Evolutionary conservation across 768 basidiomycete genomes (phyloP), one percentile per base, ranked within the genome.

Genomic region (Phanerochaete carnosa): DNA sequence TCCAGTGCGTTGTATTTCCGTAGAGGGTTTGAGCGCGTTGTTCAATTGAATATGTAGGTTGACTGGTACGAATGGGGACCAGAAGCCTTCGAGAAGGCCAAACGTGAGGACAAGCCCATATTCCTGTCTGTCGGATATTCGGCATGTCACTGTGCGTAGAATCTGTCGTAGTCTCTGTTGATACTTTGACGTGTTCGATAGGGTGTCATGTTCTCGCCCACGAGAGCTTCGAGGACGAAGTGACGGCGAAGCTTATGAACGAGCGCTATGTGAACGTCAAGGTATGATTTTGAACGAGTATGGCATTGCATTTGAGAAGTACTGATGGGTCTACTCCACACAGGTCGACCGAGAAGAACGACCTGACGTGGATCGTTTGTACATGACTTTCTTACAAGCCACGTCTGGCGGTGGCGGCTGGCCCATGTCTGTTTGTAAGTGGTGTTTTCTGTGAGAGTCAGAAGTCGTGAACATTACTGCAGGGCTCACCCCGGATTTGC

Each of bases 111-210:
- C 45, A 69, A 69, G 25, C 69, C 68, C 7, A 76, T 78, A 46
- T 78, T 78, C 63, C 70, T 78, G 16, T 74, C 72, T 16, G 74
- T 77, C 16, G 77, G 77, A 2, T 79, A 79, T 58, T 77, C 77
- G 0, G 75, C 76, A 3, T 79, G 77, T 60, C 76, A 77, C 55
- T 79, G 77, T 70, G 68, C 65, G 72, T 60, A 43, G 45, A 13
- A 46, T 61, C 55, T 52, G n/a, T n/a, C 69, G 37, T 68, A 69
- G 32, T 46, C 25, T 22, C 22, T 32, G 23, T 59, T 6, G 4
- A 1, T 35, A 47, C 2, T 47, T 19, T 39, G 47, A 26, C n/a
- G 7, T 37, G 28, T 45, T 13, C 9, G 7, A 19, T 37, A 70
- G 69, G 58, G 69, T 70, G 69, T 45, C 69, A 70, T 57, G 69